Evolutionary conservation across 129 eudicot species (phyloP), one percentile per base, ranked within the genome.

Genomic region (Logfia minima): DNA sequence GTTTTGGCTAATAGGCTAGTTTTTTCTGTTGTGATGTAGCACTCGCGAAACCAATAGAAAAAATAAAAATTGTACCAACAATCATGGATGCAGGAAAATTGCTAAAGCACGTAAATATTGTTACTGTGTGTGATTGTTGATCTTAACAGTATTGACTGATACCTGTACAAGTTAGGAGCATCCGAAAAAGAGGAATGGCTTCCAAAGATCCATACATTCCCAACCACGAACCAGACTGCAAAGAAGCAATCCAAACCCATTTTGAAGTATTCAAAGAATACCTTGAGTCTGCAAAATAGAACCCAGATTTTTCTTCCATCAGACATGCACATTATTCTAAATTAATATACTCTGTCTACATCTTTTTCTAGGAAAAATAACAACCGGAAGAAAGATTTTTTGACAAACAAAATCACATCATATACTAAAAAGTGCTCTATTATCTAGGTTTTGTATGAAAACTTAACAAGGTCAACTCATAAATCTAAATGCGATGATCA

Each of bases 191-290:
- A 74, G 83, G 84, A 90, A 92, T 83, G 51, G 65, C 48, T 39
- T 16, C 66, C 77, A 72, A 72, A 72, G 67, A 72, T 72, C 77
- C 77, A 72, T 6, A 88, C 87, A 69, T 88, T 91, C 66, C 94
- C 97, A 76, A 88, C 94, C 75, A 91, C 97, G 29, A 88, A 91
- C 97, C 97, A 91, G 64, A 91, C 85, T 9, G 97, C 97, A 81
- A 91, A 91, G 82, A 91, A 91, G 88, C 97, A 91, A 85, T 91
- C 97, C 79, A 91, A 71, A 51, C 84, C 92, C 92, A 88, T 88
- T 83, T 91, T 91, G 71, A 88, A 83, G 86, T 91, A 88, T 72
- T 91, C 97, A 39, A 88, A 62, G 45, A 84, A 75, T n/a, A 69
- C 79, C 86, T 91, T 91, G 24, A 91, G 70, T 79, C 94, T 88